Base-by-base conservation (phyloP, 306 rosid genomes). In the Malus sylvestris region DNA sequence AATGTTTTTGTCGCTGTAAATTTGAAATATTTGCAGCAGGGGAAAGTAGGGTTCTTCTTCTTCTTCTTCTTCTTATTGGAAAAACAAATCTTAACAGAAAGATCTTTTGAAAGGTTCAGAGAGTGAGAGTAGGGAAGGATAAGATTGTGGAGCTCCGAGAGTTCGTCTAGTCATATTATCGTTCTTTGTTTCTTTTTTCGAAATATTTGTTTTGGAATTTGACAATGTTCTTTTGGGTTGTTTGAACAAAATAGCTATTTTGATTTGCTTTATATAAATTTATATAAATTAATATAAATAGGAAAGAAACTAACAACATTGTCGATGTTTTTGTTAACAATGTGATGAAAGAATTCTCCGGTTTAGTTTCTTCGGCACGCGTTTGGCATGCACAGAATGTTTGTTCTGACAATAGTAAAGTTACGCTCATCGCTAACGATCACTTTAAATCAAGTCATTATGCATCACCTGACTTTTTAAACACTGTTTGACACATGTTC, bases 11-110 rank as follows among this genome's bases (percentile, higher is more conserved):
- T 62, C 45, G 16, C 60, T 62, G 29, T 10, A 57, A 38, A 42
- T 64, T 64, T 73, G 53, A 66, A 38, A 6, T 29, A 12, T 30
- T 63, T 16, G 42, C 15, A 18, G 44, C 8, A 15, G n/a, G 33
- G 20, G 33, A 33, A 72, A 2, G 44, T 14, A 15, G n/a, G 68
- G 68, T 23, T 61, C 6, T 60, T 51, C 45, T 27, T 60, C 7
- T 60, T 51, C 45, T 27, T 60, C 7, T 60, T 51, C 45, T 29
- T 62, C 33, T 49, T 62, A 3, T 40, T 29, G 55, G n/a, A 59
- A 27, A 64, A 64, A 66, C 13, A 60, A 70, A 29, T 75, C 82
- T 46, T n/a, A 79, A 55, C 74, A 57, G 58, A 44, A 49, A 45
- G 52, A 73, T 73, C 16, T 42, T 33, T 35, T 73, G 52, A 53